Conservation (phyloP, 148 eudicot species). For the Polygonum maritimum region DNA sequence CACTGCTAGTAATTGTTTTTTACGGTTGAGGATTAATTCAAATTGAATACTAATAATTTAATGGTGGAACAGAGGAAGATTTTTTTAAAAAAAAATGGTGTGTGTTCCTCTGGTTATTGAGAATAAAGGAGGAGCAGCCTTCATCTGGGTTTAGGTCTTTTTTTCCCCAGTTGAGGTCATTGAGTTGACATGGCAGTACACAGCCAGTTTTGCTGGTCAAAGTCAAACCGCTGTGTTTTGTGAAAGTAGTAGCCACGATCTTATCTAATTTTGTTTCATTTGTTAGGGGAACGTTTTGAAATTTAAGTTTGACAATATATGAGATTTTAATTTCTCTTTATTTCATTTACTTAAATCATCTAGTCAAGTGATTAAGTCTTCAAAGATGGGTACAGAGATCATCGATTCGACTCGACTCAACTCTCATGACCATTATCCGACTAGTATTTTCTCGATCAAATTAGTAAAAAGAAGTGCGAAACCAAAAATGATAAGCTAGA, state of each 20-base stretch:
- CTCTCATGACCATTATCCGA: too few species aligned
- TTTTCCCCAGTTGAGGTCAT: neutral
- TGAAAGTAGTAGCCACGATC: neutral
- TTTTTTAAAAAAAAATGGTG: neutral
- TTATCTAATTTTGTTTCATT: neutral
- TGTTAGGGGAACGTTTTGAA: too few species aligned
- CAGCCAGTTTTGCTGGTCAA: conserved; percentile 6
- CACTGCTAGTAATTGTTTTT: conserved; percentile 6
- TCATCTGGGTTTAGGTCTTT: neutral
- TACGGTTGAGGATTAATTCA: neutral
- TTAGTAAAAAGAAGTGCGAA: too few species aligned
- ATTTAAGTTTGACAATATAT: too few species aligned
- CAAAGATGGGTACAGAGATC: too few species aligned
- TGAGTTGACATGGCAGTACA: neutral
- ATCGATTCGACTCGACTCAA: too few species aligned
- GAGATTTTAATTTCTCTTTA: too few species aligned
- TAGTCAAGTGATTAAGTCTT: too few species aligned
- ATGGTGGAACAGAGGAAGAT: neutral
- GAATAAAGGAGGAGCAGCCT: neutral
- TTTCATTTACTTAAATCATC: too few species aligned
- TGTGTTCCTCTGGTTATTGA: neutral
- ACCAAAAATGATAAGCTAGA: too few species aligned
- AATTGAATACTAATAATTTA: neutral
- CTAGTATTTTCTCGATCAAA: too few species aligned
- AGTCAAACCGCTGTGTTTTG: neutral